Base-by-base conservation (phyloP, 257 asterid species). In the Verbascum thapsus region DNA sequence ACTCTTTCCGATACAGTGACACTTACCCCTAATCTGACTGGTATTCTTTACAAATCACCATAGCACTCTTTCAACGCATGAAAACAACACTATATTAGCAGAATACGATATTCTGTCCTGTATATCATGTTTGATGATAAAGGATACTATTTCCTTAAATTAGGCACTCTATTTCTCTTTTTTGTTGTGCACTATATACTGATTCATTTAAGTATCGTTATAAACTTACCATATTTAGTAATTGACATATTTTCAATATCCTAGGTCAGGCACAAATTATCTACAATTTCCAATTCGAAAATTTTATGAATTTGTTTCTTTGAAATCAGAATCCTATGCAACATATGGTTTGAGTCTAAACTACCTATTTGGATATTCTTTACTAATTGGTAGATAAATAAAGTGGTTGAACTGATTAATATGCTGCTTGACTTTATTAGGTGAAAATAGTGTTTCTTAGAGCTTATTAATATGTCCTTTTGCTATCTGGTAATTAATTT, bases 291-390 rank as follows among this genome's bases (percentile, higher is more conserved):
- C 56, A 50, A 10, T 49, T 47, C 47, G n/a, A 3, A 52, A 52
- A 12, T 19, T 58, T 22, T 59, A 58, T n/a, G 39, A 50, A 59
- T 30, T 58, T 22, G 49, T 53, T 22, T 49, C 39, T 49, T 59
- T 58, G 45, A 53, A 53, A 37, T 45, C 40, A 62, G 53, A 37
- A 37, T 42, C 17, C 10, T 1, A 23, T 7, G 44, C 35, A 22
- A 40, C 45, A 15, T 61, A 32, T 55, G 43, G 44, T 15, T 49
- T 5, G 39, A n/a, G 43, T 32, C 7, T 19, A 30, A 32, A 22
- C 64, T 32, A 26, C 37, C 17, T 15, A 22, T 6, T 55, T 54
- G 52, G 30, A 30, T 56, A 16, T 48, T 15, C 23, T n/a, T 49
- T 32, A 39, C 53, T 6, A 30, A 40, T 26, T 19, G 37, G 18